Evolutionary conservation across 2,329 filamentous ascomycete genomes (phyloP), one percentile per base, ranked within the genome.

Genomic region (Orbilia brochopaga): DNA sequence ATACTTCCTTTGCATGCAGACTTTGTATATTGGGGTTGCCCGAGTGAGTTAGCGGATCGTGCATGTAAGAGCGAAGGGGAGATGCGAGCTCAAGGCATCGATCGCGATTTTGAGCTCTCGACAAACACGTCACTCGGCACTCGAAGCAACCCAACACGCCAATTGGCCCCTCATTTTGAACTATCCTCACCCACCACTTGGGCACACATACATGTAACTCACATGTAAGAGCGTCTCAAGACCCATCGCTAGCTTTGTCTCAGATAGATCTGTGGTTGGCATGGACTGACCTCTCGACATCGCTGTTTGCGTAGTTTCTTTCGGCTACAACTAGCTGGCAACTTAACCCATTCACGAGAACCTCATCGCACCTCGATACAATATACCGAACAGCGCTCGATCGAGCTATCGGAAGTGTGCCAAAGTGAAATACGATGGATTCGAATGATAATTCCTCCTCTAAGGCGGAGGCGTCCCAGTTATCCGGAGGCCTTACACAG

Each of bases 391-490:
- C 27, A 57, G 56, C 30, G 42, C 42, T n/a, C 52, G 57, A 40
- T 15, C 57, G 35, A 54, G 54, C 44, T 21, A 44, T 23, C 58
- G 30, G 42, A 32, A 24, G 13, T 44, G 21, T 52, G 32, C 10
- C 30, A 42, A 48, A 21, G 27, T 52, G 11, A 35, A 42, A 44
- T 6, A 46, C 40, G 24, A 62, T 69, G 44, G 52, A 46, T 19
- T 56, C 46, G 17, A 27, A 3, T 21, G 24, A 58, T 54, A 48
- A 46, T 24, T 24, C 40, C 35, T 56, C 59, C 19, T 42, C 37
- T 15, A 70, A 64, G 37, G 15, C 59, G n/a, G 54, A 59, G 66
- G 59, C 59, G 23, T 70, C 66, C 50, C 54, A 64, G 54, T 27
- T 57, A 21, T 53, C 59, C 24, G 59, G 54, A 59, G 59, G 66